phyloP scores from a whole-genome alignment of 441 rosid species.

The Euphorbia celastroides region DNA sequence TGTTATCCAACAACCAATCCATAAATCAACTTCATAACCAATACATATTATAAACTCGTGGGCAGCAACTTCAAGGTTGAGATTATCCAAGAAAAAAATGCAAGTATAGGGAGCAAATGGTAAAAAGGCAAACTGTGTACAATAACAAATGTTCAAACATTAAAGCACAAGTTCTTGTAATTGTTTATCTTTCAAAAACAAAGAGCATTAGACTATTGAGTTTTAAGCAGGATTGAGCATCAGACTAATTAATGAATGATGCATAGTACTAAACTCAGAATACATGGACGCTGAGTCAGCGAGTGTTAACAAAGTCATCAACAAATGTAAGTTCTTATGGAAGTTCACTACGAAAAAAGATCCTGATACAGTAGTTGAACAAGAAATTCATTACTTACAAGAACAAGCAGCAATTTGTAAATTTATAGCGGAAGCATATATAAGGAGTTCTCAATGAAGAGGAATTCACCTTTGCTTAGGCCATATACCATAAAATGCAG shows the following conservation, averaged over 20 bases:
- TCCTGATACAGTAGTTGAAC: not conserved
- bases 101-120: not conserved
- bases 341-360: not conserved
- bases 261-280: not conserved
- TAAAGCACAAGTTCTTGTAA: not conserved
- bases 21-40: constrained; percentile 9
- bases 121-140: not conserved
- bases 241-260: not conserved
- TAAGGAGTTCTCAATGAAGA: too few species aligned
- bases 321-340: not conserved
- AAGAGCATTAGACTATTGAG: not conserved
- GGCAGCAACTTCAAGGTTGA: not conserved
- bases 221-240: not conserved
- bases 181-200: too few species aligned
- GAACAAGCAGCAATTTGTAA: not conserved
- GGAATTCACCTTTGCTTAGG: too few species aligned
- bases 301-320: not conserved
- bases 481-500: too few species aligned
- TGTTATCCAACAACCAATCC: not conserved
- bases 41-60: not conserved
- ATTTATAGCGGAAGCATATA: not conserved
- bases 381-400: not conserved
- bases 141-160: too few species aligned
- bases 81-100: not conserved
- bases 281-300: not conserved